Conservation (phyloP, 495 filamentous ascomycete genomes). For the Neurospora sp. region DNA sequence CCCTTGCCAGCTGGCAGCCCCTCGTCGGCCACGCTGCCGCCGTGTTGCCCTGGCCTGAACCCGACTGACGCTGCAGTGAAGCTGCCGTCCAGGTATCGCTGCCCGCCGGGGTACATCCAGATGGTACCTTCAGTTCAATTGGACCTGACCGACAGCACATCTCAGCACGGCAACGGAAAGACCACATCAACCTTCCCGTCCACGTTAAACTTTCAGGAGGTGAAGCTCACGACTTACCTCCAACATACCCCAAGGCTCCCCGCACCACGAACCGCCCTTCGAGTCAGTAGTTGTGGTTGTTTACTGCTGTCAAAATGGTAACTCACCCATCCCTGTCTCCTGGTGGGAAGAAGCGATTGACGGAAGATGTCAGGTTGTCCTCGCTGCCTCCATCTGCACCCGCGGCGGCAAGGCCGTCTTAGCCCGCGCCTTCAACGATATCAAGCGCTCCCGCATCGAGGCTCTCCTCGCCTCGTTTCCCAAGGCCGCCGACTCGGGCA, state of each 20-base stretch:
- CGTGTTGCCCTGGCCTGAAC: neutral
- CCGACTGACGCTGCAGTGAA: neutral
- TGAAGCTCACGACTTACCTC: conserved; percentile 11
- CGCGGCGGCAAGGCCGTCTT: conserved; percentile 95
- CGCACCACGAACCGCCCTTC: neutral
- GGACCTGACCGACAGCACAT: neutral
- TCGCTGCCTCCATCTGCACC: conserved; percentile 97
- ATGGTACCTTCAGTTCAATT: neutral
- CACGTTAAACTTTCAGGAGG: conserved; percentile 3
- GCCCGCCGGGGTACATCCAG: neutral
- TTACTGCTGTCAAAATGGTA: conserved; percentile 18
- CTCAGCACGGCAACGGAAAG: conserved; percentile 11
- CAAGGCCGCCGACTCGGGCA: conserved; percentile 87
- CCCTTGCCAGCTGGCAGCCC: conserved; percentile 18
- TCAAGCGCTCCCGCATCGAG: conserved; percentile 90
- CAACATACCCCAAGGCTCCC: neutral
- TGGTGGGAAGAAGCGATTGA: conserved; percentile 6
- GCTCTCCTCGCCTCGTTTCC: conserved; percentile 93
- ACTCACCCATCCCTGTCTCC: neutral
- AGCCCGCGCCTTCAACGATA: conserved; percentile 92
- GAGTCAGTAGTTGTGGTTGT: neutral
- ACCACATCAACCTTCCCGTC: conserved; percentile 17
- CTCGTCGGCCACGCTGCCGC: conserved; percentile 5
- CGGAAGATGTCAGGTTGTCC: conserved; percentile 56
- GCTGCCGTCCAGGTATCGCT: neutral